Evolutionary conservation across 768 basidiomycete genomes (phyloP).

Genomic region (button mushroom (Agaricus bisporus)): DNA sequence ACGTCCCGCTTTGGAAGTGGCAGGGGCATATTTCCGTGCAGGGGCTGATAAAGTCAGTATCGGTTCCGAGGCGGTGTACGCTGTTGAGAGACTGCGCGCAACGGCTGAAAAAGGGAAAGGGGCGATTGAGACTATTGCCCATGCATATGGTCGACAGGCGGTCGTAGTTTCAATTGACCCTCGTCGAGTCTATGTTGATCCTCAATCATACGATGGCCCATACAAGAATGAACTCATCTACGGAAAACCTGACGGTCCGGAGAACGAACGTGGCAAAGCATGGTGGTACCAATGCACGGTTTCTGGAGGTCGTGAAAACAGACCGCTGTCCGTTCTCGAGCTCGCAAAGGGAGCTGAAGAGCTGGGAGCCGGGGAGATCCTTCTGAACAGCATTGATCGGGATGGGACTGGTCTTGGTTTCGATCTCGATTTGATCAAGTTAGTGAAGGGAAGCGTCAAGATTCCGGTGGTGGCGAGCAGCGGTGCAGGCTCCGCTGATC

Average conservation of each 20-base stretch:
- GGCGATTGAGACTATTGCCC: constrained; percentile 89
- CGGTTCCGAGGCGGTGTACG: constrained; percentile 91
- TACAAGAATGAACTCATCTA: constrained; percentile 58
- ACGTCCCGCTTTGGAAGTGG: constrained; percentile 87
- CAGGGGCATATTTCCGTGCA: constrained; percentile 91
- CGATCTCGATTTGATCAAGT: constrained; percentile 73
- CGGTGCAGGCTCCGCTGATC: constrained; percentile 76
- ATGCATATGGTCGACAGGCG: constrained; percentile 89
- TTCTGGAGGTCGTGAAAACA: constrained; percentile 80
- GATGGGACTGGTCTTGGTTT: constrained; percentile 93
- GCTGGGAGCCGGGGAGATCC: constrained; percentile 91
- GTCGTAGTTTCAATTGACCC: constrained; percentile 98
- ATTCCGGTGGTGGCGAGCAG: constrained; percentile 96
- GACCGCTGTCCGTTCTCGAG: constrained; percentile 83
- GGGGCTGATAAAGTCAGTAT: constrained; percentile 99
- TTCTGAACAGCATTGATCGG: constrained; percentile 94
- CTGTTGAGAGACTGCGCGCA: constrained; percentile 76
- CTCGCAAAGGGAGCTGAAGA: constrained; percentile 87
- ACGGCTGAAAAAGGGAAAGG: constrained; percentile 51
- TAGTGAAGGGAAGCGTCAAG: constrained; percentile 69
- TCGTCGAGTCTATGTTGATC: constrained; percentile 73
- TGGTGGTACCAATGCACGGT: constrained; percentile 99
- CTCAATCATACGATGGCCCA: constrained; percentile 59
- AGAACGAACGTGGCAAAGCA: constrained; percentile 60
- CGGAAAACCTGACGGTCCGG: constrained; percentile 36